Conservation (phyloP, 2,329 filamentous ascomycete genomes). For the Colletotrichum noveboracense region DNA sequence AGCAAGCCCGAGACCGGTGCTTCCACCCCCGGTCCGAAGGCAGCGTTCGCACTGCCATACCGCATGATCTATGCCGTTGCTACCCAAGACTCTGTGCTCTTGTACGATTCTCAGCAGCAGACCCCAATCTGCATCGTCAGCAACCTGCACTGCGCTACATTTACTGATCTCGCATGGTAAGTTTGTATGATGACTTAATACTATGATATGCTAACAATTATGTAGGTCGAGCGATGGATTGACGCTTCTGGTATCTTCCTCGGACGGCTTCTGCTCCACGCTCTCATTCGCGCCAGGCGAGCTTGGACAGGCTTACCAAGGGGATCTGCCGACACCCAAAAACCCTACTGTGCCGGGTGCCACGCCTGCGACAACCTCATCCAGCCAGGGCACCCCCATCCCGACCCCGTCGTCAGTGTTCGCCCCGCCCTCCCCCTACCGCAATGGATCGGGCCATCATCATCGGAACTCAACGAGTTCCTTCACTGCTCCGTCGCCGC, state of each 20-base stretch:
- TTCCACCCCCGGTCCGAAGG: slow-evolving; percentile 63
- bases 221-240: slow-evolving; percentile 55
- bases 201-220: not conserved
- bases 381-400: slow-evolving; percentile 71
- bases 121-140: slow-evolving; percentile 93
- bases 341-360: slow-evolving; percentile 37
- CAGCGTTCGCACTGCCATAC: slow-evolving; percentile 86
- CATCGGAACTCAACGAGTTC: slow-evolving; percentile 65
- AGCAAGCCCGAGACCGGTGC: slow-evolving; percentile 45
- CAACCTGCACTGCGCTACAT: slow-evolving; percentile 96
- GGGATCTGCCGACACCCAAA: slow-evolving; percentile 63
- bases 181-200: slow-evolving; percentile 33
- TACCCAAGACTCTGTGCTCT: slow-evolving; percentile 90
- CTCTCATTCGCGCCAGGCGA: slow-evolving; percentile 85
- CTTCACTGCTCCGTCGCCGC: slow-evolving; percentile 62
- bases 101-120: slow-evolving; percentile 97
- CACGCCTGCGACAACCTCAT: slow-evolving; percentile 40
- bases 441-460: slow-evolving; percentile 52
- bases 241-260: slow-evolving; percentile 89
- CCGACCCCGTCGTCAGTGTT: slow-evolving; percentile 72
- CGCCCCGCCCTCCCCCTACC: slow-evolving; percentile 65
- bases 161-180: slow-evolving; percentile 95
- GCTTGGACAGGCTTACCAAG: slow-evolving; percentile 80
- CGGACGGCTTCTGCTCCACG: slow-evolving; percentile 95
- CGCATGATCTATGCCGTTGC: slow-evolving; percentile 96